phyloP scores from a whole-genome alignment of 495 filamentous ascomycete species.

The Neurospora sp. region DNA sequence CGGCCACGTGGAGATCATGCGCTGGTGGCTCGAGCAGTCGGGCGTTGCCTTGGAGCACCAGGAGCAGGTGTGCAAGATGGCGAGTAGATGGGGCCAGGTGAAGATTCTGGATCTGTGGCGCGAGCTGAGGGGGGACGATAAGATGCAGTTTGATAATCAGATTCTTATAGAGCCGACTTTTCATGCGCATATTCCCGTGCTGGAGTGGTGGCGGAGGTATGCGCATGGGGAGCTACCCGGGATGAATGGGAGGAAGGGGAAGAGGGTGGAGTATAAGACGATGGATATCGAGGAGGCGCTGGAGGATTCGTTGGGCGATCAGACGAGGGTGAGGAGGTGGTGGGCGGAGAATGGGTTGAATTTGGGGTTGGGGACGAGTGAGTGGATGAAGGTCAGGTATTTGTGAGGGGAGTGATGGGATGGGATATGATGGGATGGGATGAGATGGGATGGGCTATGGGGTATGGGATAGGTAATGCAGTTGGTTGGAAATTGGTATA shows the following conservation, averaged over 20 bases:
- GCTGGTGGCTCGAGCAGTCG: slow-evolving; percentile 64
- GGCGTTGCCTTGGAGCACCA: slow-evolving; percentile 38
- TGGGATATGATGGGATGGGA: background rate
- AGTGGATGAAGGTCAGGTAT: slow-evolving; percentile 70
- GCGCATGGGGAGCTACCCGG: slow-evolving; percentile 44
- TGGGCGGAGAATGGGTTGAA: slow-evolving; percentile 88
- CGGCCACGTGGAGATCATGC: slow-evolving; percentile 57
- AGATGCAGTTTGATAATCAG: slow-evolving; percentile 81
- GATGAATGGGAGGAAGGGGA: slow-evolving; percentile 30
- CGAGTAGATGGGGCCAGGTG: slow-evolving; percentile 77
- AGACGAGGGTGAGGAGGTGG: slow-evolving; percentile 65
- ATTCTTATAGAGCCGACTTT: slow-evolving; percentile 82
- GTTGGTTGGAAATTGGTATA: background rate
- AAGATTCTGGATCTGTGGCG: slow-evolving; percentile 77
- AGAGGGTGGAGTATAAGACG: slow-evolving; percentile 78
- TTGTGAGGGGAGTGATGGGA: slow-evolving; percentile 17
- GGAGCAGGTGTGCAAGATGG: slow-evolving; percentile 70
- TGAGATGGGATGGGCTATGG: background rate
- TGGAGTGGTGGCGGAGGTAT: slow-evolving; percentile 85
- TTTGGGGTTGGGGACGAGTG: slow-evolving; percentile 71
- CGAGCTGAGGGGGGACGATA: slow-evolving; percentile 59
- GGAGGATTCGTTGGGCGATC: slow-evolving; percentile 68
- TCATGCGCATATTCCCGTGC: slow-evolving; percentile 69
- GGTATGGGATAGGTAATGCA: background rate
- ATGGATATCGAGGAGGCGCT: slow-evolving; percentile 92